Evolutionary conservation across 1,284 basidiomycete genomes (phyloP).

Genomic region (Cryptococcus neoformans): DNA sequence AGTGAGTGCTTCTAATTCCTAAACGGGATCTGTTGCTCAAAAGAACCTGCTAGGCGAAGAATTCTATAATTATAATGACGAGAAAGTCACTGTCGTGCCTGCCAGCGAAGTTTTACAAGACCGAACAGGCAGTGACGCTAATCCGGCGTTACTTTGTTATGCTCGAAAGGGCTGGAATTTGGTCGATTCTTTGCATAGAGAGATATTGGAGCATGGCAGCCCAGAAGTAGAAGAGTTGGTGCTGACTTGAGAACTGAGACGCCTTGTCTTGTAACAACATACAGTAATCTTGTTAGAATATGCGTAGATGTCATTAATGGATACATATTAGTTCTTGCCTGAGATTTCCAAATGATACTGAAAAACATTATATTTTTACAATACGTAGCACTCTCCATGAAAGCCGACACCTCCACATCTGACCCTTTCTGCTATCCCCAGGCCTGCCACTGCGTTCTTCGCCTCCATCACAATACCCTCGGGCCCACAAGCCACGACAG

Average conservation of each 20-base stretch:
- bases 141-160: slow-evolving; percentile 50
- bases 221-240: not conserved
- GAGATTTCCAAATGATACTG: not conserved
- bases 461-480: slow-evolving; percentile 41
- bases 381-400: slow-evolving; percentile 39
- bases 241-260: not conserved
- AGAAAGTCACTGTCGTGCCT: slow-evolving; percentile 59
- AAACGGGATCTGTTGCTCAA: not conserved
- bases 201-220: slow-evolving; percentile 17
- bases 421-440: slow-evolving; percentile 27
- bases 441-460: slow-evolving; percentile 35
- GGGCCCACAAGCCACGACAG: slow-evolving; percentile 44
- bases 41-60: slow-evolving; percentile 54
- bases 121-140: slow-evolving; percentile 44
- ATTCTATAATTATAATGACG: slow-evolving; percentile 97
- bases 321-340: too few relatives aligned
- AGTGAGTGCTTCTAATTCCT: slow-evolving; percentile 27
- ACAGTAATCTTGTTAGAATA: too few relatives aligned
- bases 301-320: too few relatives aligned
- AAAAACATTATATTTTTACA: slow-evolving; percentile 16
- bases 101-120: slow-evolving; percentile 41
- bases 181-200: slow-evolving; percentile 43
- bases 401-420: slow-evolving; percentile 36
- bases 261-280: too few relatives aligned
- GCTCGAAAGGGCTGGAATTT: slow-evolving; percentile 38